phyloP scores from a whole-genome alignment of 371 early-diverging fungal genomes.

The Mucor mucedo region DNA sequence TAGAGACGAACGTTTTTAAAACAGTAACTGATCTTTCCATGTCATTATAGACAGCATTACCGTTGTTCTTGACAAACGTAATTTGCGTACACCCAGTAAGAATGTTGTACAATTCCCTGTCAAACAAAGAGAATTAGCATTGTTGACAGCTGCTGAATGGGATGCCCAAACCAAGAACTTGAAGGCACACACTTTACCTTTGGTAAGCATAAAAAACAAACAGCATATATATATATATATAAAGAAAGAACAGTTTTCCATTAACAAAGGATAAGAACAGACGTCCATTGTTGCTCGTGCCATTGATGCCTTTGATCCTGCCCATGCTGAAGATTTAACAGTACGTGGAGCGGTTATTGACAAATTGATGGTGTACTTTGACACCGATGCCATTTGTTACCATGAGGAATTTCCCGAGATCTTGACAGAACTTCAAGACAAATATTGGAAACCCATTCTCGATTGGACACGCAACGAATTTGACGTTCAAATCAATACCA shows the following conservation, averaged over 20 bases:
- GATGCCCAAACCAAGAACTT: conserved; percentile 80
- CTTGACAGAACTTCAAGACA: conserved; percentile 79
- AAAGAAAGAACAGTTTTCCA: too few species aligned
- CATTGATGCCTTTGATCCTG: conserved; percentile 72
- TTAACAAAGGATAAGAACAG: conserved; percentile 29
- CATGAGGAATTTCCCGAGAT: conserved; percentile 80
- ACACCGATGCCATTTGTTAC: conserved; percentile 90
- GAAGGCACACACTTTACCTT: conserved; percentile 85
- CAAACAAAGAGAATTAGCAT: conserved; percentile 69
- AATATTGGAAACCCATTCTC: conserved; percentile 84
- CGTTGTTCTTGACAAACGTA: conserved; percentile 79
- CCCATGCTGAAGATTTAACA: conserved; percentile 33
- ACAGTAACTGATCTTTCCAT: not conserved
- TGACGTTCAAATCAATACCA: conserved; percentile 72
- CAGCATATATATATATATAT: too few species aligned
- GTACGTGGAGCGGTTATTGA: conserved; percentile 72
- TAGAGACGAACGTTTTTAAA: too few species aligned
- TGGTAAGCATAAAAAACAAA: conserved; percentile 57
- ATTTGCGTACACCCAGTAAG: conserved; percentile 86
- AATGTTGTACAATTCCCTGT: conserved; percentile 65
- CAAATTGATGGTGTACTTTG: conserved; percentile 78
- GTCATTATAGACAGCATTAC: conserved; percentile 49
- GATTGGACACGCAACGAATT: conserved; percentile 75
- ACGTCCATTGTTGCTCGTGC: conserved; percentile 89
- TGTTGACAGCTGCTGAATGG: conserved; percentile 93